These are phyloP conservation scores for Alternaria gaisen DNA, from an alignment of 2,329 filamentous ascomycete species.

Conservation along the genomic window DNA sequence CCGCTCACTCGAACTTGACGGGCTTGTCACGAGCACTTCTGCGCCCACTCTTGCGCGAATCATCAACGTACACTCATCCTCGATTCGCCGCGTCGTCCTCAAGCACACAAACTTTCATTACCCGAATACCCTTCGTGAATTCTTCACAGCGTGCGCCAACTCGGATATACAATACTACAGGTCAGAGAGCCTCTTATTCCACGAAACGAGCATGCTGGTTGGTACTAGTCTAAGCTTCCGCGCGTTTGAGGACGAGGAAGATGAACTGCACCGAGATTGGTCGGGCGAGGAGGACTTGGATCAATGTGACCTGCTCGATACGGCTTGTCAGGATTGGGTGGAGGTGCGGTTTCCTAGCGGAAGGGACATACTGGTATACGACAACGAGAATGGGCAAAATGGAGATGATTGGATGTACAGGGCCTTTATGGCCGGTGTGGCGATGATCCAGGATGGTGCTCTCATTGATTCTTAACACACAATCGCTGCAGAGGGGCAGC, in stretches of 20 bases:
- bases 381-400: neutral
- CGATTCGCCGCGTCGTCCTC: constrained; percentile 10
- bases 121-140: constrained; percentile 14
- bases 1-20: constrained; percentile 11
- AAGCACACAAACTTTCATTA: constrained; percentile 7
- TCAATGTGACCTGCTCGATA: neutral
- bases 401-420: constrained; percentile 2
- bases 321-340: constrained; percentile 8
- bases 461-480: neutral
- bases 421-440: neutral
- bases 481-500: no score
- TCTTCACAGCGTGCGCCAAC: constrained; percentile 9
- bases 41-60: constrained; percentile 14
- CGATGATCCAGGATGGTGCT: neutral
- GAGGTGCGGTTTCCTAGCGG: neutral
- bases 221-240: neutral
- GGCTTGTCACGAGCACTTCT: constrained; percentile 10
- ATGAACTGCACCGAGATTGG: neutral
- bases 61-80: constrained; percentile 1
- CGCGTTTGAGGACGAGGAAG: neutral
- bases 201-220: neutral
- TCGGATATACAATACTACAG: constrained; percentile 5
- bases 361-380: neutral
- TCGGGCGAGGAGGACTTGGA: no score
- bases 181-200: neutral